phyloP scores from a whole-genome alignment of 2,329 filamentous ascomycete genomes.

The Botryotinia convoluta region DNA sequence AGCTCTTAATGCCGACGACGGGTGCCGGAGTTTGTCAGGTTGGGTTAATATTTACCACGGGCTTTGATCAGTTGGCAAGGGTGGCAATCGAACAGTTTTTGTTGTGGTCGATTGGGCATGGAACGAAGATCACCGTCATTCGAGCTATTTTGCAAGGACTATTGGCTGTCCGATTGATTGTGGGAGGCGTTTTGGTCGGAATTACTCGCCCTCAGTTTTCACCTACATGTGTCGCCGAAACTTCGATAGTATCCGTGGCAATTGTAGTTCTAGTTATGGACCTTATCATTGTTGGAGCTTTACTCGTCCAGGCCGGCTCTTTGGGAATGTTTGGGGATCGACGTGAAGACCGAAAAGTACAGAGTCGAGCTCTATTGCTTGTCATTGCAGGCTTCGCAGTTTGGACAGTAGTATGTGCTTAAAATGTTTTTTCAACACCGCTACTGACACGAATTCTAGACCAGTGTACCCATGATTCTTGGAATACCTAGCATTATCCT shows the following conservation, averaged over 20 bases:
- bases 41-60: slow-evolving; percentile 34
- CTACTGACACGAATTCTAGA: slow-evolving; percentile 28
- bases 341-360: slow-evolving; percentile 25
- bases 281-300: slow-evolving; percentile 33
- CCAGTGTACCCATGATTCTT: slow-evolving; percentile 38
- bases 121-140: slow-evolving; percentile 32
- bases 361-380: slow-evolving; percentile 34
- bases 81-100: slow-evolving; percentile 37
- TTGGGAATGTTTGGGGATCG: slow-evolving; percentile 30
- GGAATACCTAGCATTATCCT: slow-evolving; percentile 33
- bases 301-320: slow-evolving; percentile 31
- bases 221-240: slow-evolving; percentile 36
- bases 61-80: slow-evolving; percentile 38
- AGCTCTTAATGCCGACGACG: slow-evolving; percentile 32
- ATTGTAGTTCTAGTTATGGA: slow-evolving; percentile 37
- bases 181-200: slow-evolving; percentile 35
- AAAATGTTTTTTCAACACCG: not conserved
- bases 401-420: slow-evolving; percentile 36
- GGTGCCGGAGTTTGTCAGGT: slow-evolving; percentile 32
- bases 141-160: slow-evolving; percentile 35
- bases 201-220: slow-evolving; percentile 37
- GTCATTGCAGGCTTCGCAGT: slow-evolving; percentile 32
- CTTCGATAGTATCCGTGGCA: slow-evolving; percentile 33
- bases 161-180: slow-evolving; percentile 33
- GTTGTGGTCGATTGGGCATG: slow-evolving; percentile 37